phyloP scores from a whole-genome alignment of 805 yeast genomes.

The Zygosaccharomyces rouxii region DNA sequence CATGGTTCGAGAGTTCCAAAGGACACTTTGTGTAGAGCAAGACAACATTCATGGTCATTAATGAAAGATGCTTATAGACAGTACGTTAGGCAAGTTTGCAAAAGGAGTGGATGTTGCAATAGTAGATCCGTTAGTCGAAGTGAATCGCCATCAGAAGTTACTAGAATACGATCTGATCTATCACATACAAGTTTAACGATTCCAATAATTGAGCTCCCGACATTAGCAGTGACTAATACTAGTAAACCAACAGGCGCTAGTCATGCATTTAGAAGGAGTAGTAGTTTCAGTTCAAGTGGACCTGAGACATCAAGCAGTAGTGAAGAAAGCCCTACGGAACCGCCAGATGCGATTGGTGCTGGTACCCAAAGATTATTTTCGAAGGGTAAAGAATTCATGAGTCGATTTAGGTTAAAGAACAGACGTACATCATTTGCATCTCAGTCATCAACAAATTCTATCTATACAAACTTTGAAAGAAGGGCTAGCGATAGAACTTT shows the following conservation, averaged over 20 bases:
- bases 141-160: background rate
- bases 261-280: constrained; percentile 2
- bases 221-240: background rate
- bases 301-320: constrained; percentile 6
- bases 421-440: constrained; percentile 7
- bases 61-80: constrained; percentile 28
- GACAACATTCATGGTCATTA: constrained; percentile 25
- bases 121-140: background rate
- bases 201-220: constrained; percentile 1
- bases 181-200: background rate
- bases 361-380: constrained; percentile 10
- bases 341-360: constrained; percentile 2
- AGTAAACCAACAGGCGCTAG: background rate
- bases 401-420: constrained; percentile 9
- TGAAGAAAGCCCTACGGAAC: background rate
- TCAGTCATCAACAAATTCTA: constrained; percentile 6
- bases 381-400: constrained; percentile 12
- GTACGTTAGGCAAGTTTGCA: constrained; percentile 12
- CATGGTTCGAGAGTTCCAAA: constrained; percentile 2
- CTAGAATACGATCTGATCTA: constrained; percentile 2
- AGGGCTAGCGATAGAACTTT: constrained; percentile 6
- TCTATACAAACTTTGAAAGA: constrained; percentile 3
- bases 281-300: constrained; percentile 3
- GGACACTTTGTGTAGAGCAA: constrained; percentile 21
- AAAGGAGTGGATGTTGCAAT: background rate